These are phyloP conservation scores for Leccinum fibrillosum DNA, from an alignment of 768 basidiomycete genomes.

Conservation along the genomic window DNA sequence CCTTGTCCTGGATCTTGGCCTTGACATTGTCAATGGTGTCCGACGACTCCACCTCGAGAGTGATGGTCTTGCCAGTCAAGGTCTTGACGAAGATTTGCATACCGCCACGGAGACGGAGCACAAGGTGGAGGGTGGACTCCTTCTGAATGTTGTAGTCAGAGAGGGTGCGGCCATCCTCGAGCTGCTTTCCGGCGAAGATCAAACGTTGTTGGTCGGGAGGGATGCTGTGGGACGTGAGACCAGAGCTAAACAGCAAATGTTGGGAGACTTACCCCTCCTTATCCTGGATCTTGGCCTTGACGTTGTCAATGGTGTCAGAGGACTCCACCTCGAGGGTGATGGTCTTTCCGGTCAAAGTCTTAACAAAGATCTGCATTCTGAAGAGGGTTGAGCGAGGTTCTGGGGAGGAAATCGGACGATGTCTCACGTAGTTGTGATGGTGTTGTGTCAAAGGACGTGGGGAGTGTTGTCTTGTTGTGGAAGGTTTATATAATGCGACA, in stretches of 20 bases:
- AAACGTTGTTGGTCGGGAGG: conserved; percentile 91
- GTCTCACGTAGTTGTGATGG: background rate
- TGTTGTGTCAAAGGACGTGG: conserved; percentile 1
- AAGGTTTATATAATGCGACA: conserved; percentile 17
- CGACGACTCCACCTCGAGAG: conserved; percentile 27
- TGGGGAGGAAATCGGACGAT: no score
- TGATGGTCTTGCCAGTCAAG: conserved; percentile 81
- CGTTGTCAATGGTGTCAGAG: conserved; percentile 26
- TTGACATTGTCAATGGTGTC: conserved; percentile 28
- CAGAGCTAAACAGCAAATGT: rapidly evolving
- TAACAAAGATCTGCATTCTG: conserved; percentile 69
- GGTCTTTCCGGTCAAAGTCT: conserved; percentile 87
- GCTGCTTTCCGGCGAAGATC: conserved; percentile 94
- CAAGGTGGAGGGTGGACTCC: conserved; percentile 86
- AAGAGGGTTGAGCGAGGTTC: background rate
- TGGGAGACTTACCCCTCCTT: conserved; percentile 48
- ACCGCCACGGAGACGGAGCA: conserved; percentile 88
- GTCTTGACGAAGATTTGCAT: conserved; percentile 87
- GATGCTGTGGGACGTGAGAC: conserved; percentile 39
- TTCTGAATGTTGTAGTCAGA: conserved; percentile 95
- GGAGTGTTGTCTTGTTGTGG: background rate
- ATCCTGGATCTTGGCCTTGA: conserved; percentile 56
- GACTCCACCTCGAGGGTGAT: conserved; percentile 41
- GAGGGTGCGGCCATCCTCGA: conserved; percentile 90
- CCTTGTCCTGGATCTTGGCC: conserved; percentile 69